A percentile compares a stretch with the other conserved stretches of the same genome.
These are phyloP conservation scores for Pichia eremophila DNA, from an alignment of 805 yeast species.

Conservation along the genomic window DNA sequence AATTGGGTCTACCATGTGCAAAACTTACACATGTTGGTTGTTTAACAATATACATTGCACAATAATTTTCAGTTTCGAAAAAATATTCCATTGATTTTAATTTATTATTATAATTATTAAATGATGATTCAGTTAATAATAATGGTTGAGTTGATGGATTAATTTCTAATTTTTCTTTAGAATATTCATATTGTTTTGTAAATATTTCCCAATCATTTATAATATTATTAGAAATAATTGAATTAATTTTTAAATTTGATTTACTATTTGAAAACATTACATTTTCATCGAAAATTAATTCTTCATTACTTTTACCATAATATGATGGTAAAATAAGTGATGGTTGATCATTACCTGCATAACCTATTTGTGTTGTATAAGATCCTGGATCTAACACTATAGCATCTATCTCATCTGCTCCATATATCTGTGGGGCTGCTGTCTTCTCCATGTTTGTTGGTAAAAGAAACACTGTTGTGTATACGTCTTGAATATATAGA, in stretches of 20 bases:
- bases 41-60: slow-evolving; percentile 74
- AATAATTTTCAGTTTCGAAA: slow-evolving; percentile 59
- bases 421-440: slow-evolving; percentile 42
- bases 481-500: too few relatives aligned
- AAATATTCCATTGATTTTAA: slow-evolving; percentile 61
- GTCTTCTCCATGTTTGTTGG: slow-evolving; percentile 15
- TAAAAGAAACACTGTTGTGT: not conserved
- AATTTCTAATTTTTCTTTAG: slow-evolving; percentile 44
- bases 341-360: slow-evolving; percentile 89
- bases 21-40: slow-evolving; percentile 84
- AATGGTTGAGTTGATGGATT: slow-evolving; percentile 63
- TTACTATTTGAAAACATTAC: slow-evolving; percentile 34
- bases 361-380: slow-evolving; percentile 72
- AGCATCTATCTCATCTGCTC: slow-evolving; percentile 82
- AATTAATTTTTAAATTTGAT: slow-evolving; percentile 40
- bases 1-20: slow-evolving; percentile 80
- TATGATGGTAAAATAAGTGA: slow-evolving; percentile 63
- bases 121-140: slow-evolving; percentile 76
- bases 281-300: slow-evolving; percentile 23
- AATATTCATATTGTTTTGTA: slow-evolving; percentile 58
- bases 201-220: slow-evolving; percentile 86
- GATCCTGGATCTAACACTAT: slow-evolving; percentile 90
- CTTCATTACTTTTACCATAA: slow-evolving; percentile 32
- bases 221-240: slow-evolving; percentile 51
- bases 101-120: slow-evolving; percentile 66